Conservation (phyloP, 306 rosid genomes). For the Medicago ruthenica region DNA sequence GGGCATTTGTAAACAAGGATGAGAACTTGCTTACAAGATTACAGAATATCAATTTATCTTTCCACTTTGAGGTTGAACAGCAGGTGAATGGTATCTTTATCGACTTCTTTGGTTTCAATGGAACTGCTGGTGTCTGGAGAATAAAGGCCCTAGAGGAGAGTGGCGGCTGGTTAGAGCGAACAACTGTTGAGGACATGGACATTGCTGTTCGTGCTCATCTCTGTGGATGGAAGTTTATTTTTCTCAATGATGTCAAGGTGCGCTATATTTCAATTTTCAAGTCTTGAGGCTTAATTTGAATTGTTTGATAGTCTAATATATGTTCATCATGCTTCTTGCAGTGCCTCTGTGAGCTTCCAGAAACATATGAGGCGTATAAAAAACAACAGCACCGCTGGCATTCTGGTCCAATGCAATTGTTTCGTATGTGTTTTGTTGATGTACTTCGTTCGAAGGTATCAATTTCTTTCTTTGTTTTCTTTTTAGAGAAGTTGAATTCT, state of each 20-base stretch:
- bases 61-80: constrained; percentile 99
- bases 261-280: constrained; percentile 27
- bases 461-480: constrained; percentile 11
- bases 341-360: constrained; percentile 99
- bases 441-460: constrained; percentile 91
- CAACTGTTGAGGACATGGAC: constrained; percentile 99
- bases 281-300: constrained; percentile 25
- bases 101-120: constrained; percentile 96
- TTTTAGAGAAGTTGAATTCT: constrained; percentile 25
- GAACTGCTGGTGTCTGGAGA: constrained; percentile 99
- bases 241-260: constrained; percentile 93
- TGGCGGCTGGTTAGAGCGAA: constrained; percentile 99
- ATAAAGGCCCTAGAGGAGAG: constrained; percentile 95
- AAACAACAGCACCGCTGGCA: constrained; percentile 99
- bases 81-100: constrained; percentile 91
- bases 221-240: constrained; percentile 97
- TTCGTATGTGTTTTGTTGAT: constrained; percentile 85
- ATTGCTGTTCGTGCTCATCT: constrained; percentile 99
- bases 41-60: constrained; percentile 89
- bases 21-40: constrained; percentile 97
- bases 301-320: constrained; percentile 41
- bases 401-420: constrained; percentile 99
- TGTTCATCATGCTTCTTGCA: constrained; percentile 51
- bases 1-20: constrained; percentile 98
- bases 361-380: constrained; percentile 95